Evolutionary conservation across 805 yeast genomes (phyloP).

Genomic region (Hanseniaspora jakobsenii): DNA sequence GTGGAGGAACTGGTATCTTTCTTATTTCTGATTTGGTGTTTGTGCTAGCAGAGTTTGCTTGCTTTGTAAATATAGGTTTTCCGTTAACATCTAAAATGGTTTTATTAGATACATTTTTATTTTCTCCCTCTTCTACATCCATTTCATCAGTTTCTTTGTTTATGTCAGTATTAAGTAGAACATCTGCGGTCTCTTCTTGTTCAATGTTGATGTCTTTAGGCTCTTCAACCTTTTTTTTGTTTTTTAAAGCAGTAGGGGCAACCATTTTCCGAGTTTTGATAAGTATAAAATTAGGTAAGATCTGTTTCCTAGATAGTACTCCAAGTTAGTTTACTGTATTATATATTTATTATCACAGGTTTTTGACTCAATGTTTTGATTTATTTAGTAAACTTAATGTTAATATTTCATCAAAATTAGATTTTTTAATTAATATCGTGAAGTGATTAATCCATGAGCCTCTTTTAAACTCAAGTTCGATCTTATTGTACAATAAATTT

Average conservation of each 20-base stretch:
- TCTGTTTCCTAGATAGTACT: no score
- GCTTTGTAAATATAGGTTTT: constrained; percentile 72
- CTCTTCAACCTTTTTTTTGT: neutral
- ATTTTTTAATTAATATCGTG: no score
- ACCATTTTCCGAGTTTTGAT: constrained; percentile 13
- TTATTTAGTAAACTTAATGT: no score
- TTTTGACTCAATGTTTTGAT: no score
- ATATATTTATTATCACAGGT: no score
- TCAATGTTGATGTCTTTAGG: neutral
- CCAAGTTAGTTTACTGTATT: no score
- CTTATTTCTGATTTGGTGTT: constrained; percentile 73
- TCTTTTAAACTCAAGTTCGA: no score
- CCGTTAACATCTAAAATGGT: constrained; percentile 62
- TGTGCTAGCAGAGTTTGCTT: constrained; percentile 44
- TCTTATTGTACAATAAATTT: no score
- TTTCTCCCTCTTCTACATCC: constrained; percentile 19
- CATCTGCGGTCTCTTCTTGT: constrained; percentile 20
- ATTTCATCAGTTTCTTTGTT: constrained; percentile 31
- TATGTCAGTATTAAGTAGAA: constrained; percentile 25
- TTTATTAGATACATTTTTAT: constrained; percentile 17
- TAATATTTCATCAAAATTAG: no score
- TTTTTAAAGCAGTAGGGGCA: constrained; percentile 16
- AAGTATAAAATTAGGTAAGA: no score
- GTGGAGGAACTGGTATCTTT: constrained; percentile 91
- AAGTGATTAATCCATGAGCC: no score